phyloP scores from a whole-genome alignment of 768 basidiomycete species.

The Calocera viscosa region DNA sequence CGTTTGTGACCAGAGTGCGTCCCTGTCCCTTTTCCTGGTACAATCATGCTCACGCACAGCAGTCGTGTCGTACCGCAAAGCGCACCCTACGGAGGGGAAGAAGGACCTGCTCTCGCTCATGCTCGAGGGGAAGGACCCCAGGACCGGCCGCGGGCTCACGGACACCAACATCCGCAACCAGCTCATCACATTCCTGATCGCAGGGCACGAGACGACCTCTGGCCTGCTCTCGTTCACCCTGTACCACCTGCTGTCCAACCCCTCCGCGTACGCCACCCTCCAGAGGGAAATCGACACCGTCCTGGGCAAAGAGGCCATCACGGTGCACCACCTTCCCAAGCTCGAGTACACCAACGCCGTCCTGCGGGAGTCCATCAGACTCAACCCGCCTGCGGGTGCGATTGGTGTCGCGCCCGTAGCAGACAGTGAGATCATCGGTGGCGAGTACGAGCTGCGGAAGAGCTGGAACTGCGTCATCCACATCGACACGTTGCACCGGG shows the following conservation, averaged over 20 bases:
- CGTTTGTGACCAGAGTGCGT: slow-evolving; percentile 33
- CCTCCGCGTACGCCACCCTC: slow-evolving; percentile 34
- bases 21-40: neutral
- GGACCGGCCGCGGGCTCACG: slow-evolving; percentile 33
- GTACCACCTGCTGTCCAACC: slow-evolving; percentile 37
- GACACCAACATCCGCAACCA: slow-evolving; percentile 36
- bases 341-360: slow-evolving; percentile 35
- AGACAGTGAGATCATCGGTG: slow-evolving; percentile 31
- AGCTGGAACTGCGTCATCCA: slow-evolving; percentile 25
- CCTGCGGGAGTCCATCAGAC: slow-evolving; percentile 28
- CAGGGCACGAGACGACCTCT: slow-evolving; percentile 34
- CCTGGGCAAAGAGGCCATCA: slow-evolving; percentile 29
- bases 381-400: slow-evolving; percentile 31
- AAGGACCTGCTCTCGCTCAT: slow-evolving; percentile 38
- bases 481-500: slow-evolving; percentile 28
- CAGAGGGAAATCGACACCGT: slow-evolving; percentile 39
- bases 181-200: slow-evolving; percentile 41
- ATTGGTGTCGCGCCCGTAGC: slow-evolving; percentile 28
- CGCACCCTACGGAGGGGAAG: slow-evolving; percentile 28
- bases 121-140: slow-evolving; percentile 35
- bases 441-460: slow-evolving; percentile 33
- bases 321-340: slow-evolving; percentile 33
- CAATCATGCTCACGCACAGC: neutral
- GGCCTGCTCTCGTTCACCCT: slow-evolving; percentile 33
- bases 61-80: slow-evolving; percentile 33